Conservation (phyloP, 179 eudicot genomes). For the Carnegiea gigantea region DNA sequence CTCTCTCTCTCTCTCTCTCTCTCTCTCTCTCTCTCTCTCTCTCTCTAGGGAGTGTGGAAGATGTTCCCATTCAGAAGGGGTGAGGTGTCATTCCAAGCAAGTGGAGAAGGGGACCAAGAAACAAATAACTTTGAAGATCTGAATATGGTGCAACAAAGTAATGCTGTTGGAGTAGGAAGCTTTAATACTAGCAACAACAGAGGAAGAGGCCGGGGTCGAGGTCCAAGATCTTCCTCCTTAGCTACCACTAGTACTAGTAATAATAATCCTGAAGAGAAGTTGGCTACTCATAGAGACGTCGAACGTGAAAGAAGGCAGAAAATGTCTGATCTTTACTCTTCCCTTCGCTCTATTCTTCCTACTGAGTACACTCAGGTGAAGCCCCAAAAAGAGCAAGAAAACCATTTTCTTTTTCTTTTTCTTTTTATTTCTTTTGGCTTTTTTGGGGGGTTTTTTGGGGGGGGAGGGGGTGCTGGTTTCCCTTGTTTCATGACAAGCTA, state of each 20-base stretch:
- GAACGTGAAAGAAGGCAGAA: conserved; percentile 48
- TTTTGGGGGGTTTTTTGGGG: background rate
- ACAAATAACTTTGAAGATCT: conserved; percentile 20
- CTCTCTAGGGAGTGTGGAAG: background rate
- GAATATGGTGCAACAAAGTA: conserved; percentile 7
- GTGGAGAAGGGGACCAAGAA: conserved; percentile 20
- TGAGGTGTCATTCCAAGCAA: conserved; percentile 36
- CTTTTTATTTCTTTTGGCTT: background rate
- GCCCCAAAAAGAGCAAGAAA: background rate
- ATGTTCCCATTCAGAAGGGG: conserved; percentile 37
- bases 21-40: background rate
- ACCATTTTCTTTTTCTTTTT: background rate
- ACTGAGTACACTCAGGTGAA: conserved; percentile 40
- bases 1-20: conserved; percentile 5
- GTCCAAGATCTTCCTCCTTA: background rate
- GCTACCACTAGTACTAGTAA: conserved; percentile 6
- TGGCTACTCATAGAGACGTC: conserved; percentile 36
- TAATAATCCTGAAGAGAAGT: conserved; percentile 27
- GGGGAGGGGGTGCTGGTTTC: background rate
- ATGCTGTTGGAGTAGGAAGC: background rate
- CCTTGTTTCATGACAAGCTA: background rate
- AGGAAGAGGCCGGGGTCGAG: conserved; percentile 19
- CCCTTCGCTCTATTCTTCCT: conserved; percentile 42
- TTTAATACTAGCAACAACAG: background rate
- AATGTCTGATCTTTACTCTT: conserved; percentile 42